Evolutionary conservation across 2,329 filamentous ascomycete genomes (phyloP).

Genomic region (Aureobasidium sp.): DNA sequence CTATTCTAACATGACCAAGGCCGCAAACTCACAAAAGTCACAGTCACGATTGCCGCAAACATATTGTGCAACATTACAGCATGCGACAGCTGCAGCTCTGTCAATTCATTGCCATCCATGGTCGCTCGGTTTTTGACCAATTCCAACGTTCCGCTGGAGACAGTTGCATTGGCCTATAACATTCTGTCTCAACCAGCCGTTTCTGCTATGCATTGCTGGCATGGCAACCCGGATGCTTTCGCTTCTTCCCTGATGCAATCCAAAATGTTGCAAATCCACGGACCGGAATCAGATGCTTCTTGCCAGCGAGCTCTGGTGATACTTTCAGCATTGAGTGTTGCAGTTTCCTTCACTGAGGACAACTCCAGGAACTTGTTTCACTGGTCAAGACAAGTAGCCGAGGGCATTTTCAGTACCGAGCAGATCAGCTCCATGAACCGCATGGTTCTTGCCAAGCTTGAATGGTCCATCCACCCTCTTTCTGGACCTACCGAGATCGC

Average conservation of each 20-base stretch:
- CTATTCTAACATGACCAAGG: neutral
- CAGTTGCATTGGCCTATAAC: constrained; percentile 27
- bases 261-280: constrained; percentile 16
- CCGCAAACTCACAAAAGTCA: neutral
- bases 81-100: neutral
- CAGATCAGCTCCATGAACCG: constrained; percentile 21
- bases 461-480: constrained; percentile 24
- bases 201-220: constrained; percentile 15
- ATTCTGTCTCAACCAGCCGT: constrained; percentile 22
- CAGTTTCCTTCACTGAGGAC: constrained; percentile 26
- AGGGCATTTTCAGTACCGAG: constrained; percentile 18
- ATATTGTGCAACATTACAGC: constrained; percentile 8
- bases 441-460: constrained; percentile 22
- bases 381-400: constrained; percentile 24
- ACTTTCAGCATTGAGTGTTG: constrained; percentile 24
- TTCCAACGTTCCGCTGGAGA: constrained; percentile 24
- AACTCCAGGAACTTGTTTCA: constrained; percentile 20
- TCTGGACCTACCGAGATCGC: constrained; percentile 18
- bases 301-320: constrained; percentile 23
- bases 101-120: constrained; percentile 11
- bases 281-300: constrained; percentile 14
- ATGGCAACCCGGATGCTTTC: constrained; percentile 1
- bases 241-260: neutral
- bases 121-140: constrained; percentile 24
- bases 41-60: constrained; percentile 1